Percentiles rank a stretch among this genome's conserved stretches.
Conservation (phyloP, 257 asterid genomes). For the Solanum neorickii region DNA sequence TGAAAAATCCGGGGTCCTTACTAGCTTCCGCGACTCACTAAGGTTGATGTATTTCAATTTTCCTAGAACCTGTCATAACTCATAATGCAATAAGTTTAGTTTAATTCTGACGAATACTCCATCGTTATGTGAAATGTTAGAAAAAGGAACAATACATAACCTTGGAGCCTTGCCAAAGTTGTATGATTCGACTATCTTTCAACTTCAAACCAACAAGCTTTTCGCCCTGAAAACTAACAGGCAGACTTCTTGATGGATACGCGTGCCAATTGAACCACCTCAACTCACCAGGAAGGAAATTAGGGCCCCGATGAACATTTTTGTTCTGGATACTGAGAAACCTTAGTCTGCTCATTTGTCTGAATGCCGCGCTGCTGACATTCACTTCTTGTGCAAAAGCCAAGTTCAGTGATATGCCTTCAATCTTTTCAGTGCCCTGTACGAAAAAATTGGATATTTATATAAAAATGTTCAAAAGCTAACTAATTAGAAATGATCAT, state of each 20-base stretch:
- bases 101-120: background rate
- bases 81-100: background rate
- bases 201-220: background rate
- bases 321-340: constrained; percentile 4
- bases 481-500: background rate
- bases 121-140: background rate
- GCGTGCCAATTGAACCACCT: constrained; percentile 1
- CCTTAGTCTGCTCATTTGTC: constrained; percentile 1
- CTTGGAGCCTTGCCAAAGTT: background rate
- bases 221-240: background rate
- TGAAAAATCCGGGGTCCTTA: constrained; percentile 3
- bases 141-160: background rate
- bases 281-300: background rate
- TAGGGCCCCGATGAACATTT: background rate
- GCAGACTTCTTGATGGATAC: background rate
- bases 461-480: background rate
- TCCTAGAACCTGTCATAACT: background rate
- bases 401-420: background rate
- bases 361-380: background rate
- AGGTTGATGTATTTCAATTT: constrained; percentile 8
- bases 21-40: constrained; percentile 5
- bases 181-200: background rate
- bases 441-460: background rate
- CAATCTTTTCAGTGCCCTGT: background rate
- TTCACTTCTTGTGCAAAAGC: background rate